Base-by-base conservation (phyloP, 176 grass and related monocot genomes). In the Puya raimondii region DNA sequence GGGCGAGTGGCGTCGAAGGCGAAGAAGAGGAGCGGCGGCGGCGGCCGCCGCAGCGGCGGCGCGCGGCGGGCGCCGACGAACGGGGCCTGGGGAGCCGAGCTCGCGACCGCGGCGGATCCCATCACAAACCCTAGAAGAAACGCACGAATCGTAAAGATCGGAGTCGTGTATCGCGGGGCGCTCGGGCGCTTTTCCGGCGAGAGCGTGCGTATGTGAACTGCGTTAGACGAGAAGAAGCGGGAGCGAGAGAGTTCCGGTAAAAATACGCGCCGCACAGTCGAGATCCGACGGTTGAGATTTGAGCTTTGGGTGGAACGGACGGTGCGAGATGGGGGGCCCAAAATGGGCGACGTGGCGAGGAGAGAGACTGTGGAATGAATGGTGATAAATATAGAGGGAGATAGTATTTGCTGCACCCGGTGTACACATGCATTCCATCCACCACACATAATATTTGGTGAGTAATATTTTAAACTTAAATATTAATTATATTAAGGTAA, bases 61-160 rank as follows among this genome's bases (percentile, higher is more conserved):
- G 82, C 67, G 80, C 86, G 27, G 54, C 54, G 11, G 74, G 73
- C 15, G 26, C 22, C 23, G 64, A 80, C 66, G 76, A 82, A 67
- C 73, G 76, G 68, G 54, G 75, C 65, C 65, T 54, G 70, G 14
- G 75, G 49, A 15, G 72, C 72, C 6, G 81, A 77, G 72, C 84
- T 80, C 7, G 84, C 84, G 22, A 77, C 83, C 3, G 78, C 63
- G 0, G 82, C 74, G 58, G 78, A 76, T 57, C 84, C 80, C 84
- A 87, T 87, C 57, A 68, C 33, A 42, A 42, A 42, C 33, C 33
- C 33, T 42, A 42, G 33, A 42, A 42, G 33, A 42, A 42, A 17
- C 4, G 54, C 13, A 54, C 26, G 64, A 25, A 21, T 51, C 4
- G 10, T 17, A 18, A 10, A 26, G 3, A 49, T 22, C 0, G 2